Conservation (phyloP, 1,284 basidiomycete species). For the Hemileia vastatrix region DNA sequence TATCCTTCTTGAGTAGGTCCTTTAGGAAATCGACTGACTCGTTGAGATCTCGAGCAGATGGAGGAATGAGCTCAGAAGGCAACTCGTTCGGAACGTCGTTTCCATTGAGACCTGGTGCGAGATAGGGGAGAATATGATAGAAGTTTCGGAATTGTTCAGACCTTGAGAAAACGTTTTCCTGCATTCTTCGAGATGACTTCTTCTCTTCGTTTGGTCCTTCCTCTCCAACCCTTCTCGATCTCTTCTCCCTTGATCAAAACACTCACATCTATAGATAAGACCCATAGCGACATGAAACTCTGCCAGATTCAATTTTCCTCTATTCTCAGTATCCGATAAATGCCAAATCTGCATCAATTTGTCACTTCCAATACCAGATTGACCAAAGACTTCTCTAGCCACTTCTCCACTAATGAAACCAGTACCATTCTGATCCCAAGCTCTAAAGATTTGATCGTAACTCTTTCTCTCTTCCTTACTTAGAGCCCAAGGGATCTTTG, state of each 20-base stretch:
- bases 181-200: too few species aligned
- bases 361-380: slow-evolving; percentile 77
- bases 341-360: slow-evolving; percentile 90
- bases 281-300: slow-evolving; percentile 99
- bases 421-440: slow-evolving; percentile 75
- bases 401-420: slow-evolving; percentile 82
- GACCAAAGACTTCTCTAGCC: slow-evolving; percentile 87
- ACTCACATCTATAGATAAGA: slow-evolving; percentile 71
- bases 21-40: slow-evolving; percentile 85
- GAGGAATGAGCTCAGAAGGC: slow-evolving; percentile 81
- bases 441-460: slow-evolving; percentile 92
- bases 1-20: slow-evolving; percentile 82
- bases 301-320: slow-evolving; percentile 83
- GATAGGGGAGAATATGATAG: too few species aligned
- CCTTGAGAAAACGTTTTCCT: too few species aligned
- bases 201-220: too few species aligned
- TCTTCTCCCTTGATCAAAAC: too few species aligned
- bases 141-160: too few species aligned
- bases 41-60: slow-evolving; percentile 82
- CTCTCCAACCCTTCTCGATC: too few species aligned
- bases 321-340: slow-evolving; percentile 76
- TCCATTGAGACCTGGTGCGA: slow-evolving; percentile 83
- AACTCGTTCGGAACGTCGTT: slow-evolving; percentile 78
- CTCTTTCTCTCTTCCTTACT: slow-evolving; percentile 88
- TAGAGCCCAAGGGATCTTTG: slow-evolving; percentile 78